Base-by-base conservation (phyloP, 768 basidiomycete genomes). In the Crucibulum laeve region DNA sequence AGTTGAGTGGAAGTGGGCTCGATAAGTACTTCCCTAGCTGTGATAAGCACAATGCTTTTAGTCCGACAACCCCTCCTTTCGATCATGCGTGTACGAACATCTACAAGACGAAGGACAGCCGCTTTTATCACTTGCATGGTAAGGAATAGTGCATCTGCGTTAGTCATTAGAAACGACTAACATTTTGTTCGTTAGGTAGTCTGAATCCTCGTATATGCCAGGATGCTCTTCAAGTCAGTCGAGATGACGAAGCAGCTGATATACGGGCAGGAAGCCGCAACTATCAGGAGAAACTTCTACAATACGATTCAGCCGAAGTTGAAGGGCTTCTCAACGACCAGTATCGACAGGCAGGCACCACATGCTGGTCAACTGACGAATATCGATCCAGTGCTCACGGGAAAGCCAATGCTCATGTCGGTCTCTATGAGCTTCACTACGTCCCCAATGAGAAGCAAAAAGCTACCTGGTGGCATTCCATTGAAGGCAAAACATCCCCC, bases 61-160 rank as follows among this genome's bases (percentile, higher is more conserved):
- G 8, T n/a, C 28, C 28, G n/a, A 8, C 8, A 8, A n/a, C 28
- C n/a, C 30, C 38, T 17, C 5, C 35, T 6, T 26, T 51, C n/a
- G 44, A 28, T 10, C 15, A 21, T 3, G 55, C 49, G 1, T 46
- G 46, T 19, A 61, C 53, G 2, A 58, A 58, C 40, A 56, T 58
- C 4, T 58, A 61, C 46, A 53, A 45, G 36, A 51, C 54, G 4
- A 55, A 48, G 26, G 57, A 58, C 15, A 56, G 53, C 6, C 51
- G 51, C 15, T 61, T 49, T 30, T 57, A 51, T 23, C 57, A 61
- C 42, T n/a, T 56, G 3, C 55, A 61, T 28, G 53, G 59, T 54
- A 15, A 4, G 49, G 25, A 5, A 8, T 8, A 10, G n/a, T n/a
- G n/a, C n/a, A n/a, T n/a, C n/a, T n/a, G n/a, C n/a, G n/a, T n/a